A percentile compares a stretch with the other conserved stretches of the same genome.
phyloP scores from a whole-genome alignment of 2,329 filamentous ascomycete species.

The Akanthomyces muscarius region DNA sequence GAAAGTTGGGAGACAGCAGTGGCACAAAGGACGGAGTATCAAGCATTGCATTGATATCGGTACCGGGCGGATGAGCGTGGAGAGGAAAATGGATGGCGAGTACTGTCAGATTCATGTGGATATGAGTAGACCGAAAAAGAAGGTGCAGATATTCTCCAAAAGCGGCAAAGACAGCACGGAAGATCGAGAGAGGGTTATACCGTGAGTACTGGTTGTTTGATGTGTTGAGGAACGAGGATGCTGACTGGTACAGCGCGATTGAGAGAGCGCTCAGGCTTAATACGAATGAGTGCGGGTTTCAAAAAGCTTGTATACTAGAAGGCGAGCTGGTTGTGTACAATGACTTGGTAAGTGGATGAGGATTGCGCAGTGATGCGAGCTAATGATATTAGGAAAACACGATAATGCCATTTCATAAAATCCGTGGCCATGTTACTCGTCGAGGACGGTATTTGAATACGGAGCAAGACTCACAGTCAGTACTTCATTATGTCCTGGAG shows the following conservation, averaged over 20 bases:
- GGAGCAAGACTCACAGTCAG: constrained; percentile 63
- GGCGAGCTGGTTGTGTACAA: constrained; percentile 80
- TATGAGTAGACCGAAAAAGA: constrained; percentile 47
- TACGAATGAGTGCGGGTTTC: constrained; percentile 53
- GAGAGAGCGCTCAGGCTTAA: constrained; percentile 61
- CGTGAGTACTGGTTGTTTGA: constrained; percentile 31
- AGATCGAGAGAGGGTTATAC: constrained; percentile 61
- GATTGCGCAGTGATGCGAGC: background rate
- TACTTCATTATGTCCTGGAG: constrained; percentile 10
- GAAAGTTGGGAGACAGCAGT: constrained; percentile 62
- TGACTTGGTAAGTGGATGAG: constrained; percentile 44
- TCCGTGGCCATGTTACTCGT: constrained; percentile 73
- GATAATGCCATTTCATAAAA: constrained; percentile 74
- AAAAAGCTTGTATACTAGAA: constrained; percentile 69
- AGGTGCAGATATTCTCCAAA: constrained; percentile 83
- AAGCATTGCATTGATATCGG: constrained; percentile 69
- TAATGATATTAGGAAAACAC: constrained; percentile 43
- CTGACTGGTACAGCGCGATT: constrained; percentile 46
- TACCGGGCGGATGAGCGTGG: constrained; percentile 62
- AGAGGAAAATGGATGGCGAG: constrained; percentile 83
- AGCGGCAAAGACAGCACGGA: constrained; percentile 83
- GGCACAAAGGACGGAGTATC: constrained; percentile 65
- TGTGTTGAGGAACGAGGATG: background rate
- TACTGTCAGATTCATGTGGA: constrained; percentile 88
- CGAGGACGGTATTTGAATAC: constrained; percentile 67